Evolutionary conservation across 2,329 filamentous ascomycete genomes (phyloP), one percentile per base, ranked within the genome.

Genomic region (Aspergillus eucalypticola): DNA sequence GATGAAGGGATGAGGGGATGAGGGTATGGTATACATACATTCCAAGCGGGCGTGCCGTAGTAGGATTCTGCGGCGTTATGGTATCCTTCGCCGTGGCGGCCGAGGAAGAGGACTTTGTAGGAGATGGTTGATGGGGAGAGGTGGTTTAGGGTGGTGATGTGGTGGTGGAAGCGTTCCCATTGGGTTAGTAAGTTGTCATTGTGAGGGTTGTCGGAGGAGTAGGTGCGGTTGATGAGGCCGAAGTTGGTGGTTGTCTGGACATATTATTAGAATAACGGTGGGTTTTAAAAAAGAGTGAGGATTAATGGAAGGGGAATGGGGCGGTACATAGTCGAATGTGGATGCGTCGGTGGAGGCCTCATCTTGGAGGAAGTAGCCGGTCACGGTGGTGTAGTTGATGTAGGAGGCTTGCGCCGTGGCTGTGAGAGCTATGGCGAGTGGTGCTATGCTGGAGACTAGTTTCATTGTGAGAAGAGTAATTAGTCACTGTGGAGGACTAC

Each of bases 391-490:
- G 59, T 79, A 80, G 35, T 73, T 67, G 59, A 74, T 66, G 41
- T 68, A 54, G 41, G 65, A 62, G 5, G 68, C 68, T 5, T 66
- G 80, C 3, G 90, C 95, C 81, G 96, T 88, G 62, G 92, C 86
- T 3, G 89, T 86, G 0, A 96, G 82, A 1, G 85, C 82, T 0
- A 92, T 78, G 0, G 90, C 92, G 51, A 87, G 87, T 0, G 90
- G 88, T 0, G 92, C 92, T 0, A 90, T 84, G 0, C 91, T 87
- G 67, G 96, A 87, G 32, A n/a, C n/a, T n/a, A 96, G 76, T 64
- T 64, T 71, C 71, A 73, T 73, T 11, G 49, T 59, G 48, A 11
- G 25, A 17, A 17, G 13, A 44, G 41, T 4, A 11, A 11, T 11
- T 3, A 44, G n/a, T 44, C 41, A 44, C 41, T 10, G n/a, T n/a